Conservation (phyloP, 352 stramenopile species). For the Globisporangium yorkense region DNA sequence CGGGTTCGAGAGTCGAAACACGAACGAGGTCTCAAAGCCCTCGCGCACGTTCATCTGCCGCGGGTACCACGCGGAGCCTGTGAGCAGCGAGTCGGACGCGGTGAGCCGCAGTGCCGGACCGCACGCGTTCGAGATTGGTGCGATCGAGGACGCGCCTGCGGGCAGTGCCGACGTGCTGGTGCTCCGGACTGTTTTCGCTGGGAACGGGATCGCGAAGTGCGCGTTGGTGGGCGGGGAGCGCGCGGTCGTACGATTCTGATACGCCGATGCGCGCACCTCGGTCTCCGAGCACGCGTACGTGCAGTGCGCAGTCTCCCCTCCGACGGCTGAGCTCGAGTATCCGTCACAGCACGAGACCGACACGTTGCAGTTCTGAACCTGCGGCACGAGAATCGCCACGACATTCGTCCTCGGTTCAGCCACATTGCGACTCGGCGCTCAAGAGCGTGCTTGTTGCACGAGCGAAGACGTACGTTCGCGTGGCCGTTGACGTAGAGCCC, state of each 20-base stretch:
- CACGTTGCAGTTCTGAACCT: conserved; percentile 90
- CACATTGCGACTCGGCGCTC: neutral
- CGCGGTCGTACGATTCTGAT: conserved; percentile 27
- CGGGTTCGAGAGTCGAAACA: conserved; percentile 79
- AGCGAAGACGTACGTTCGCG: conserved; percentile 39
- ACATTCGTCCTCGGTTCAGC: neutral
- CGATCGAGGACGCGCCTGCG: conserved; percentile 10
- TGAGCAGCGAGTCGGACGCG: conserved; percentile 54
- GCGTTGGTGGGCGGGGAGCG: conserved; percentile 44
- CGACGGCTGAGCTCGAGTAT: conserved; percentile 15
- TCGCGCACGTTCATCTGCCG: conserved; percentile 85
- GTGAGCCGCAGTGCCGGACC: conserved; percentile 79
- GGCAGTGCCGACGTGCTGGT: conserved; percentile 11
- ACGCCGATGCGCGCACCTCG: conserved; percentile 28
- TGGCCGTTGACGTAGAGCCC: conserved; percentile 87
- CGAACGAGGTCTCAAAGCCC: conserved; percentile 88
- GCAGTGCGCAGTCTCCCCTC: conserved; percentile 19
- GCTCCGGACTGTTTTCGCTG: conserved; percentile 37
- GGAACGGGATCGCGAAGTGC: conserved; percentile 24
- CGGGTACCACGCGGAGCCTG: conserved; percentile 88
- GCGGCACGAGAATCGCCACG: neutral
- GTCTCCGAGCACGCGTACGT: conserved; percentile 38
- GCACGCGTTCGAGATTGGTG: conserved; percentile 41
- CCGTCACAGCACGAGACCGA: conserved; percentile 83
- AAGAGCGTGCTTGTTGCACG: neutral